Percentiles rank a stretch among this genome's conserved stretches.
phyloP scores from a whole-genome alignment of 2,329 filamentous ascomycete genomes.

The Aspergillus terreus region DNA sequence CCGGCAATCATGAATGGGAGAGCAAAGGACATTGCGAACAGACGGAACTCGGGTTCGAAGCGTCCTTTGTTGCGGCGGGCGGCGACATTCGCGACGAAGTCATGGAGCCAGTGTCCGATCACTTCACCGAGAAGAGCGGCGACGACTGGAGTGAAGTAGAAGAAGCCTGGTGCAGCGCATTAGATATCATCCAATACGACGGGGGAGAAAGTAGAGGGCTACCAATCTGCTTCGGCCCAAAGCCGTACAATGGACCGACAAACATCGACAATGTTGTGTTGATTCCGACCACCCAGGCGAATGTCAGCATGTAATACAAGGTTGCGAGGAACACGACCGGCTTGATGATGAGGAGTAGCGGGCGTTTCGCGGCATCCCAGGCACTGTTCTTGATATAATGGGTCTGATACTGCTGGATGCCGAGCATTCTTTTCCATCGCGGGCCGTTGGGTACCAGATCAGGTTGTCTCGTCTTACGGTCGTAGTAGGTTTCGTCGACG shows the following conservation, averaged over 20 bases:
- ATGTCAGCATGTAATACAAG: constrained; percentile 40
- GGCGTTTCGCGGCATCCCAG: constrained; percentile 33
- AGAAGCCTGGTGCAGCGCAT: constrained; percentile 33
- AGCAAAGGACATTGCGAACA: constrained; percentile 47
- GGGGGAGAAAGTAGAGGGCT: too few species aligned
- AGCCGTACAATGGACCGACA: constrained; percentile 49
- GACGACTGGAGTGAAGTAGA: constrained; percentile 58
- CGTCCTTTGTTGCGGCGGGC: constrained; percentile 47
- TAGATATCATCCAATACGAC: constrained; percentile 1
- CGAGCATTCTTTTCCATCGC: constrained; percentile 34
- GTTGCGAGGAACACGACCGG: constrained; percentile 33
- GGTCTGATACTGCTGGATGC: constrained; percentile 31
- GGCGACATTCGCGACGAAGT: constrained; percentile 45
- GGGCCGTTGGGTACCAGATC: constrained; percentile 21
- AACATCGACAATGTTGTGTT: constrained; percentile 56
- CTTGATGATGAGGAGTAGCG: constrained; percentile 36
- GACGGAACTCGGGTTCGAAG: constrained; percentile 56
- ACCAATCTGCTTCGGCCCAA: constrained; percentile 50
- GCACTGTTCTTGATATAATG: constrained; percentile 27
- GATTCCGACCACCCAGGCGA: constrained; percentile 47
- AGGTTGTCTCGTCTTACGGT: constrained; percentile 22
- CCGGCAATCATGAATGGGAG: constrained; percentile 50
- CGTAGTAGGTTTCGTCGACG: constrained; percentile 38
- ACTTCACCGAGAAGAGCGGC: constrained; percentile 53
- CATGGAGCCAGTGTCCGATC: constrained; percentile 56